These are phyloP conservation scores for Coemansia sp. DNA, from an alignment of 192 early-diverging fungal genomes.

Conservation along the genomic window DNA sequence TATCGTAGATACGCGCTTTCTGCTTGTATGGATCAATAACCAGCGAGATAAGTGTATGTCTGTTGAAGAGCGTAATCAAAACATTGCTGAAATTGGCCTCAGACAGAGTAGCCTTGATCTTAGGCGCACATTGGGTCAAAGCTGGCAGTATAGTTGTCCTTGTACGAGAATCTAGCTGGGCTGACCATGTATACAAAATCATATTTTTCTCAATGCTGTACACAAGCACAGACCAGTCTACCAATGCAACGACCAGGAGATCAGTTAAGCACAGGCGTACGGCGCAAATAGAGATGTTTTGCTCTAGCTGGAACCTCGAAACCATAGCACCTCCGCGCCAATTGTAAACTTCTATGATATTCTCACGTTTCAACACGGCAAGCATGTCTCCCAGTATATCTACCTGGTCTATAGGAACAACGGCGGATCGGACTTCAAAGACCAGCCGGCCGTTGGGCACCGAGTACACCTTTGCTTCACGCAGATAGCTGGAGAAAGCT, in stretches of 20 bases:
- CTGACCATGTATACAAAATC: background rate
- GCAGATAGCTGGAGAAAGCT: conserved; percentile 20
- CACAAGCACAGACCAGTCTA: conserved; percentile 12
- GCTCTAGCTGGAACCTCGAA: conserved; percentile 5
- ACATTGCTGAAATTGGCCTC: background rate
- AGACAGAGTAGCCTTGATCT: background rate
- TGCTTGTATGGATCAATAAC: background rate
- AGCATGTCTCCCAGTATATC: conserved; percentile 14
- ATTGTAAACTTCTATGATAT: conserved; percentile 11
- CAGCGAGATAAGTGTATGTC: background rate
- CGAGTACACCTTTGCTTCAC: conserved; percentile 15
- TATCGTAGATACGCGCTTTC: background rate
- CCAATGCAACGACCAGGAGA: conserved; percentile 7
- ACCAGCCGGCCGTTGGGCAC: conserved; percentile 1
- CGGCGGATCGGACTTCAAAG: conserved; percentile 5
- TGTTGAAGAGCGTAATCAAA: background rate
- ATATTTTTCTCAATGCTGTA: background rate
- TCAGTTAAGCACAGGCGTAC: conserved; percentile 13
- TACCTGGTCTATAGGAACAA: conserved; percentile 9
- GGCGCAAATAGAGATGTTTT: conserved; percentile 4
- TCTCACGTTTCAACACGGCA: conserved; percentile 11
- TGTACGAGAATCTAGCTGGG: background rate
- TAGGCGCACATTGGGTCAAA: background rate
- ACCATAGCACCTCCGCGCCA: conserved; percentile 10
- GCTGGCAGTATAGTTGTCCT: background rate